A percentile compares a stretch with the other conserved stretches of the same genome.
Evolutionary conservation across 352 stramenopile species (phyloP).

Genomic region (Blastocystis hominis): DNA sequence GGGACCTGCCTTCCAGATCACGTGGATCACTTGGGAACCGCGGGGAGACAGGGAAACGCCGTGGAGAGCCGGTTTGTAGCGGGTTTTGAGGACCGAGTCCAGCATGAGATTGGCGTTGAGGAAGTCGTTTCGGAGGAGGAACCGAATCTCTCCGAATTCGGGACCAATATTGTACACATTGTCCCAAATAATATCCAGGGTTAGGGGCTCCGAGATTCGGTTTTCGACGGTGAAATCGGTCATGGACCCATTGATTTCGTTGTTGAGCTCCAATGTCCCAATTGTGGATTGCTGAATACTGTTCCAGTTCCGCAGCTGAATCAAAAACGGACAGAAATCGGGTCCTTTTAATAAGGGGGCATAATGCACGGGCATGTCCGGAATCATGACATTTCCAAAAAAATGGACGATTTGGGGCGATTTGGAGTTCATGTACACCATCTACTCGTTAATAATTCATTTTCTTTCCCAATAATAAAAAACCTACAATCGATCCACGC

Average conservation of each 20-base stretch:
- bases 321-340: background rate
- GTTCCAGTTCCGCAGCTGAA: background rate
- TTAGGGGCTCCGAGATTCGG: background rate
- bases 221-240: background rate
- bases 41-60: background rate
- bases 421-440: background rate
- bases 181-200: background rate
- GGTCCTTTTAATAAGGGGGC: background rate
- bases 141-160: constrained; percentile 13
- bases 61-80: background rate
- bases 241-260: background rate
- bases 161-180: constrained; percentile 36
- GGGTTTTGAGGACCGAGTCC: background rate
- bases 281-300: background rate
- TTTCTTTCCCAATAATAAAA: background rate
- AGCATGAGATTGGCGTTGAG: background rate
- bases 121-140: background rate
- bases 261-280: background rate
- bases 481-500: background rate
- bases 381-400: background rate
- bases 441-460: background rate
- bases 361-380: background rate
- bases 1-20: background rate
- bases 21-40: background rate
- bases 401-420: background rate